Base-by-base conservation (phyloP, 495 filamentous ascomycete species). In the Lasiosphaeria hispida region DNA sequence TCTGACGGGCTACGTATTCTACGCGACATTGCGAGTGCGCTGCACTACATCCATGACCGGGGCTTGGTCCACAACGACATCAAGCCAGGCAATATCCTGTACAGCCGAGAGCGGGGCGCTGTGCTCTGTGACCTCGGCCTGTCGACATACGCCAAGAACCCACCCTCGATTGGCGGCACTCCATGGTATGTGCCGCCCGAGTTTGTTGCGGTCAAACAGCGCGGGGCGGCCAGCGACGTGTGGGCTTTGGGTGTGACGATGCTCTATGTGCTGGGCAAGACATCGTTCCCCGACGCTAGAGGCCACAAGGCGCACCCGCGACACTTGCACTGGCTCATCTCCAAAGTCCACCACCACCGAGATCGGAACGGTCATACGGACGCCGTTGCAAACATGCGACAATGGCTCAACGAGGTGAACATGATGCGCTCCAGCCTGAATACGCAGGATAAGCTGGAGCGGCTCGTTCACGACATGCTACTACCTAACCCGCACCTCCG, bases 21-120 rank as follows among this genome's bases (percentile, higher is more conserved):
- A 8, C 72, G 69, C 23, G 77, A 80, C 55, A 77, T 74, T 30
- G 64, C 73, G 34, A 64, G 69, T 52, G 78, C 73, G 7, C 55
- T 80, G 53, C 66, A 76, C 51, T 81, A 78, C 65, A 66, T 80
- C 19, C 76, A 78, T 65, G 64, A 68, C 48, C 72, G 71, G 37
- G 68, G 69, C 13, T 66, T 76, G 33, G 71, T 77, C 47, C 77
- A 80, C 57, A 80, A 79, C 65, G 77, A 80, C 60, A 80, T 81
- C 67, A 79, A 80, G 55, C 77, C 77, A 14, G 76, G 74, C 14
- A 81, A 80, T 41, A 79, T 81, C 44, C 63, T 81, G n/a, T 80
- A 79, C 61, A 78, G 75, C 45, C 71, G 63, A 50, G 77, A 79
- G 34, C 73, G 77, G 1, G 77, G 77, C 1, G 77, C 76, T 18